Evolutionary conservation across 106 monocot genomes (phyloP).

Genomic region (Hemerocallis citrina): DNA sequence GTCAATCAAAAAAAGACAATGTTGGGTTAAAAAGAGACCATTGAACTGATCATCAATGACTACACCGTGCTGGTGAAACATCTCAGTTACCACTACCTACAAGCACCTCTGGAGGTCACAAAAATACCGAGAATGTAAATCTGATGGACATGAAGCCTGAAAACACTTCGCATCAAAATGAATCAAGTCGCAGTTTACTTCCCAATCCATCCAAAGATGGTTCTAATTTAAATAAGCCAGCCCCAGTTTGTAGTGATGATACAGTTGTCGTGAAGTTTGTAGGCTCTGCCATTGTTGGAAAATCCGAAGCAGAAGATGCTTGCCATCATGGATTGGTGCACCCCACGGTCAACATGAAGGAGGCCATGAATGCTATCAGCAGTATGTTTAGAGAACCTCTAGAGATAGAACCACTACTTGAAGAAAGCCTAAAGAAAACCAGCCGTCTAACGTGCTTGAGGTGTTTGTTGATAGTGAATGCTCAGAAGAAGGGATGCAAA

Average conservation of each 20-base stretch:
- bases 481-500: constrained; percentile 5
- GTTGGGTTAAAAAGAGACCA: too few relatives aligned
- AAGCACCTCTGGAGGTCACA: not conserved
- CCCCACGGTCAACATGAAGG: constrained; percentile 85
- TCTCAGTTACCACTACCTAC: constrained; percentile 1
- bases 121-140: not conserved
- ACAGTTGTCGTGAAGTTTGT: constrained; percentile 65
- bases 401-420: constrained; percentile 38
- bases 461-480: constrained; percentile 49
- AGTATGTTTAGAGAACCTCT: constrained; percentile 78
- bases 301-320: constrained; percentile 73
- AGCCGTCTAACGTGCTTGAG: constrained; percentile 17
- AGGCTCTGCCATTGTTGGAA: constrained; percentile 50
- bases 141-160: not conserved
- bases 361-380: constrained; percentile 84
- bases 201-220: not conserved
- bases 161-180: not conserved
- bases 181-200: not conserved
- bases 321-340: constrained; percentile 89
- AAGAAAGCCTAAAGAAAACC: constrained; percentile 24
- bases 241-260: constrained; percentile 25
- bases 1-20: too few relatives aligned
- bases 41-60: not conserved
- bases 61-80: constrained; percentile 10
- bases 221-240: not conserved